Base-by-base conservation (phyloP, 2,329 filamentous ascomycete species). In the Cercospora sp. region DNA sequence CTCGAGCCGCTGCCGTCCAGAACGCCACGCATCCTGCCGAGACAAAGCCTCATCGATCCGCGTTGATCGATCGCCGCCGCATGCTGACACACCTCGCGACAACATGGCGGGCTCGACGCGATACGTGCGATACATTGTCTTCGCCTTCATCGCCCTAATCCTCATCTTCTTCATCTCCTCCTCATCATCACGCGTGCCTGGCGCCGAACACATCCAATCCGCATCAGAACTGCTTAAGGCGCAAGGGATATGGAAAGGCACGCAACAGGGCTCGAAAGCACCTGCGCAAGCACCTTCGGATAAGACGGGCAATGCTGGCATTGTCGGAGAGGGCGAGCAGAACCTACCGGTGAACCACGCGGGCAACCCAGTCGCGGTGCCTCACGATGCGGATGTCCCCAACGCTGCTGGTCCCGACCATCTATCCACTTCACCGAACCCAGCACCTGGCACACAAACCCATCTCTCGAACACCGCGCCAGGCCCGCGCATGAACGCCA, bases 401-500 rank as follows among this genome's bases (percentile, higher is more conserved):
- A 58, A 58, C 12, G 55, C 57, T 13, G 31, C 64, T 16, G 57
- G 36, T 12, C 48, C 63, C 18, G 36, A 65, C 23, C 53, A 67
- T 10, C 58, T 61, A 8, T 64, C 66, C 60, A 78, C 74, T 42
- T 75, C 77, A 23, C 77, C 76, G 53, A 79, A 78, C 72, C 76
- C 75, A 39, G 65, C 68, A 60, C 60, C 69, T n/a, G 66, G 65
- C 55, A 64, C 62, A 20, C 65, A 72, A 70, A 66, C 79, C 76
- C 6, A 78, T 74, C 48, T 80, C 77, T 64, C 75, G 73, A 75
- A 79, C 20, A 77, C 80, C 18, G 86, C 87, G 13, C 83, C 87
- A 10, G 90, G 90, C 62, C 87, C 89, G 69, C 91, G 92, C 76
- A 92, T 96, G 86, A 99, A 99, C 81, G 95, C 96, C 61, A 99